These are phyloP conservation scores for Dothideomycetes sp. DNA, from an alignment of 2,329 filamentous ascomycete species.

Conservation along the genomic window DNA sequence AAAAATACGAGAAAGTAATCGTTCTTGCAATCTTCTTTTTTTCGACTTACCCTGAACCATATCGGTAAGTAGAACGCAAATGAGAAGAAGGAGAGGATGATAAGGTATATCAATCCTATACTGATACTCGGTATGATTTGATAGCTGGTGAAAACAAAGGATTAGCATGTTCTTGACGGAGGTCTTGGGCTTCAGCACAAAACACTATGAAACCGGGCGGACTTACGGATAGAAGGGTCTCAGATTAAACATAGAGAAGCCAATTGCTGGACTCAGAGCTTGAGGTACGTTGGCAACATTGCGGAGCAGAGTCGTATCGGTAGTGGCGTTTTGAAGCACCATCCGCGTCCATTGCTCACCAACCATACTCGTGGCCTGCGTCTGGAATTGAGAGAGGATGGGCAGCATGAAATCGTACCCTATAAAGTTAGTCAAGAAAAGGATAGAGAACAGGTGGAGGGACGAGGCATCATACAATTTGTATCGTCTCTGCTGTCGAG, in stretches of 20 bases:
- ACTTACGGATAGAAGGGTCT: slow-evolving; percentile 46
- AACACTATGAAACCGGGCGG: no score
- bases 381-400: slow-evolving; percentile 40
- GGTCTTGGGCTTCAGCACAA: no score
- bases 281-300: slow-evolving; percentile 43
- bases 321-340: slow-evolving; percentile 34
- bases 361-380: slow-evolving; percentile 39
- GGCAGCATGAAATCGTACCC: slow-evolving; percentile 42
- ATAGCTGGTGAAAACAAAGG: slow-evolving; percentile 19
- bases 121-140: slow-evolving; percentile 48
- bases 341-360: slow-evolving; percentile 37
- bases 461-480: slow-evolving; percentile 40
- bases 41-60: slow-evolving; percentile 39
- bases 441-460: no score
- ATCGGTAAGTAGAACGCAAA: slow-evolving; percentile 57
- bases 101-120: slow-evolving; percentile 57
- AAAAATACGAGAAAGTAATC: no score
- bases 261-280: slow-evolving; percentile 47
- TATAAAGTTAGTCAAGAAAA: not conserved
- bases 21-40: no score
- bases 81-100: slow-evolving; percentile 59
- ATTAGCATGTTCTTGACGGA: not conserved
- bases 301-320: slow-evolving; percentile 28
- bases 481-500: slow-evolving; percentile 49
- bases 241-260: slow-evolving; percentile 48